phyloP scores from a whole-genome alignment of 2,329 filamentous ascomycete species.

The Moelleriella libera region DNA sequence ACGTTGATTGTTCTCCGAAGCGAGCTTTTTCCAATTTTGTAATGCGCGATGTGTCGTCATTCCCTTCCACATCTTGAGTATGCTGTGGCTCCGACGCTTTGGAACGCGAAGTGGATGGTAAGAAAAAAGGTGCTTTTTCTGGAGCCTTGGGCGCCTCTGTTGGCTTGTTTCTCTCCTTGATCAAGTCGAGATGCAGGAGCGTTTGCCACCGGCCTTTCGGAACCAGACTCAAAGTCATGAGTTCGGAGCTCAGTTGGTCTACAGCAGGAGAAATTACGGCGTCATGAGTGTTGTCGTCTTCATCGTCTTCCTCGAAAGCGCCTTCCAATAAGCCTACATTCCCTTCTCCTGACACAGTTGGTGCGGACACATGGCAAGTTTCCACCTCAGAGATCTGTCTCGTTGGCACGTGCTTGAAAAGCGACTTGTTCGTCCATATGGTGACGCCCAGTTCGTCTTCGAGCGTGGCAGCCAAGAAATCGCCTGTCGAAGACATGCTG shows the following conservation, averaged over 20 bases:
- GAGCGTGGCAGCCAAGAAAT: slow-evolving; percentile 84
- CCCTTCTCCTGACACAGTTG: slow-evolving; percentile 71
- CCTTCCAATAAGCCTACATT: slow-evolving; percentile 63
- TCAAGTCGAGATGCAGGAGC: slow-evolving; percentile 78
- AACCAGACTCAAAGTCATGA: slow-evolving; percentile 80
- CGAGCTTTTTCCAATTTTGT: slow-evolving; percentile 48
- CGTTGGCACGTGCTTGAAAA: slow-evolving; percentile 82
- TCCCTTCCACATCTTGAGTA: slow-evolving; percentile 18
- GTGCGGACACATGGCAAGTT: slow-evolving; percentile 49
- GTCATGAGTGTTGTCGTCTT: slow-evolving; percentile 39
- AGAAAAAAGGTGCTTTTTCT: slow-evolving; percentile 91
- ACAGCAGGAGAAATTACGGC: slow-evolving; percentile 39
- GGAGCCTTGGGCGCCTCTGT: slow-evolving; percentile 82
- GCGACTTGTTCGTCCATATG: slow-evolving; percentile 86
- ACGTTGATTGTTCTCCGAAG: slow-evolving; percentile 43
- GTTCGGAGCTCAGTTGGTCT: slow-evolving; percentile 68
- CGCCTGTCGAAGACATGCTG: slow-evolving; percentile 78
- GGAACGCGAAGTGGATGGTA: slow-evolving; percentile 49
- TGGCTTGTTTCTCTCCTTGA: slow-evolving; percentile 88
- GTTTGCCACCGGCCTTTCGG: slow-evolving; percentile 92
- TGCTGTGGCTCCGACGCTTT: slow-evolving; percentile 22
- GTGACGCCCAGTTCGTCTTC: slow-evolving; percentile 76
- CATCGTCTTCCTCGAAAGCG: slow-evolving; percentile 48
- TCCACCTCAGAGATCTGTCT: slow-evolving; percentile 70
- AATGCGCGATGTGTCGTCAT: slow-evolving; percentile 48